Evolutionary conservation across 495 filamentous ascomycete genomes (phyloP), one percentile per base, ranked within the genome.

Genomic region (Daldinia loculata): DNA sequence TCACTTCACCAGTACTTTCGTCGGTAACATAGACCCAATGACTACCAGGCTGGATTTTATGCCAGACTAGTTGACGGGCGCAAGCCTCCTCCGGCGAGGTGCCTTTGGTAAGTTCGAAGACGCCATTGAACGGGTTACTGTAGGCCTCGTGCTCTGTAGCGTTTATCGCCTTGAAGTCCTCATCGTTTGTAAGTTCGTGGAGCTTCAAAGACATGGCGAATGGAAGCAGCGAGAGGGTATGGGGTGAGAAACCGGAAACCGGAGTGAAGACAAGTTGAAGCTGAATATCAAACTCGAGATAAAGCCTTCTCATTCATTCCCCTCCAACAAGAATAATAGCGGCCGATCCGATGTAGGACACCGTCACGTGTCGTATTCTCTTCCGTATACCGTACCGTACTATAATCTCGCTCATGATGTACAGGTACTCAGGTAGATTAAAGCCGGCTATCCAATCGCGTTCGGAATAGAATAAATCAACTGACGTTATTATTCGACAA

Each of bases 11-110:
- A 15, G 76, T 70, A 30, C 30, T 69, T 29, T 81, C 78, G 56
- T 81, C 79, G 2, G 76, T 75, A 22, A 79, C 74, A 58, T 79
- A 77, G 9, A 80, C 30, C 72, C 71, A 78, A 51, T 63, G 58
- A 30, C 74, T 76, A 1, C 52, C 69, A 0, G 74, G 70, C 34
- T 79, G 74, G 50, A 14, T 36, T 8, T 63, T 72, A 32, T 75
- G 69, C 63, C 69, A 71, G 30, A 62, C 52, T 15, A 57, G 14
- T 66, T 70, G 65, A 38, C 74, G 68, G 29, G 68, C 59, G 29
- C 56, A 63, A 39, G 67, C 70, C 34, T 75, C 74, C 9, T 76
- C 74, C 32, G 43, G 50, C 9, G 72, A 72, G 11, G 24, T 41
- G 12, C 74, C 72, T 51, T 72, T 68, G 7, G 67, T 63, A 24